Percentiles rank a stretch among this genome's conserved stretches.
Evolutionary conservation across 2,329 filamentous ascomycete genomes (phyloP).

Genomic region (Microdochium trichocladiopsis): DNA sequence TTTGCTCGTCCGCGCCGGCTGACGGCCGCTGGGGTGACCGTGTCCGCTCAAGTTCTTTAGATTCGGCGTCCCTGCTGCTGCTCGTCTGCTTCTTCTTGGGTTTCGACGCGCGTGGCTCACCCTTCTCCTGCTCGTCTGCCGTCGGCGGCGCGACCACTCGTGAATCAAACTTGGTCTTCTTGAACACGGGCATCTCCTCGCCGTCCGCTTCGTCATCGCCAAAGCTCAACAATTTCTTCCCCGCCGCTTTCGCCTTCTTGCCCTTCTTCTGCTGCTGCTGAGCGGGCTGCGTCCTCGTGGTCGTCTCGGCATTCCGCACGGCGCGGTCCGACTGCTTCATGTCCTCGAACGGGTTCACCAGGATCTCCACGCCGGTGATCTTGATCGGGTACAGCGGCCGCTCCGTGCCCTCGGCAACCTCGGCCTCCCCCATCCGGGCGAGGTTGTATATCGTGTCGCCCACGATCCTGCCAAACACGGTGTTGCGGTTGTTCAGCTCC

Average conservation of each 20-base stretch:
- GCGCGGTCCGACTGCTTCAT: constrained; percentile 64
- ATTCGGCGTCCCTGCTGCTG: constrained; percentile 19
- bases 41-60: constrained; percentile 10
- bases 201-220: constrained; percentile 60
- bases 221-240: constrained; percentile 74
- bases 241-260: constrained; percentile 65
- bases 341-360: constrained; percentile 76
- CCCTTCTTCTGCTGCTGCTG: constrained; percentile 33
- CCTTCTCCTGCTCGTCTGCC: constrained; percentile 50
- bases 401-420: constrained; percentile 72
- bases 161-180: constrained; percentile 74
- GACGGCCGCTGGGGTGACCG: constrained; percentile 18
- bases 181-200: constrained; percentile 51
- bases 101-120: constrained; percentile 18
- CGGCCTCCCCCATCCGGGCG: constrained; percentile 85
- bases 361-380: constrained; percentile 65
- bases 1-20: constrained; percentile 3
- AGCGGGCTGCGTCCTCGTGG: constrained; percentile 31
- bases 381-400: constrained; percentile 80
- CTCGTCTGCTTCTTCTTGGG: constrained; percentile 19
- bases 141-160: constrained; percentile 36
- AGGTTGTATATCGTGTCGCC: constrained; percentile 96
- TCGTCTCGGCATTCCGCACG: constrained; percentile 39
- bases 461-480: constrained; percentile 84
- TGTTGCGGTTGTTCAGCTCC: constrained; percentile 85